Evolutionary conservation across 2,329 filamentous ascomycete genomes (phyloP).

Genomic region (Colletotrichum sp.): DNA sequence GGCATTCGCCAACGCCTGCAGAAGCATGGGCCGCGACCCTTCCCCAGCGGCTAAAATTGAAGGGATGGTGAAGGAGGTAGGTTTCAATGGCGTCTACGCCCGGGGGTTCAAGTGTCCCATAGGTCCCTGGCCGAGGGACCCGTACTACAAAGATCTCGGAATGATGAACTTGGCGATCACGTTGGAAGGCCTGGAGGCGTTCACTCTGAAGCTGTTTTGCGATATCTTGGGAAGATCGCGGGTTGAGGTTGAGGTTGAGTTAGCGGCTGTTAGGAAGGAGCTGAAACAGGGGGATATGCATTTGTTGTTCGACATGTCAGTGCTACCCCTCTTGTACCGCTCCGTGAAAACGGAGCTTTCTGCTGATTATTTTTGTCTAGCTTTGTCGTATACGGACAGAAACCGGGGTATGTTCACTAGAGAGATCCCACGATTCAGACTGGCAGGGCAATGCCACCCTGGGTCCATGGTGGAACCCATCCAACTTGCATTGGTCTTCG

Average conservation of each 20-base stretch:
- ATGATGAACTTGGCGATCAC: background rate
- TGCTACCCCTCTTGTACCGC: background rate
- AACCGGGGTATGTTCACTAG: background rate
- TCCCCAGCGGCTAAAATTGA: background rate
- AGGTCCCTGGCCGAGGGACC: background rate
- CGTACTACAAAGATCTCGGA: background rate
- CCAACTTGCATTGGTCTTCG: background rate
- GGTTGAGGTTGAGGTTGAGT: background rate
- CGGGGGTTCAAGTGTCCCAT: background rate
- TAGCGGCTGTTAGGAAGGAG: background rate
- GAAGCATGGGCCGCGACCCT: background rate
- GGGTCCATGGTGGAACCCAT: accelerated
- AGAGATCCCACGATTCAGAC: accelerated
- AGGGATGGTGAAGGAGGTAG: background rate
- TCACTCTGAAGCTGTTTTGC: background rate
- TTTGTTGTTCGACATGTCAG: background rate
- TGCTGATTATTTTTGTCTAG: background rate
- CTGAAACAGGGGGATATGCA: background rate
- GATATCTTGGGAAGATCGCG: background rate
- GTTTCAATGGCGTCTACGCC: background rate
- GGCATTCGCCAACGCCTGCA: background rate
- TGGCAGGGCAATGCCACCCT: background rate
- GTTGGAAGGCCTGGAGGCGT: accelerated
- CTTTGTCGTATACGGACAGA: background rate
- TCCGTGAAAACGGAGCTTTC: background rate